phyloP scores from a whole-genome alignment of 2,329 filamentous ascomycete species.

The Ophiobolus disseminans region DNA sequence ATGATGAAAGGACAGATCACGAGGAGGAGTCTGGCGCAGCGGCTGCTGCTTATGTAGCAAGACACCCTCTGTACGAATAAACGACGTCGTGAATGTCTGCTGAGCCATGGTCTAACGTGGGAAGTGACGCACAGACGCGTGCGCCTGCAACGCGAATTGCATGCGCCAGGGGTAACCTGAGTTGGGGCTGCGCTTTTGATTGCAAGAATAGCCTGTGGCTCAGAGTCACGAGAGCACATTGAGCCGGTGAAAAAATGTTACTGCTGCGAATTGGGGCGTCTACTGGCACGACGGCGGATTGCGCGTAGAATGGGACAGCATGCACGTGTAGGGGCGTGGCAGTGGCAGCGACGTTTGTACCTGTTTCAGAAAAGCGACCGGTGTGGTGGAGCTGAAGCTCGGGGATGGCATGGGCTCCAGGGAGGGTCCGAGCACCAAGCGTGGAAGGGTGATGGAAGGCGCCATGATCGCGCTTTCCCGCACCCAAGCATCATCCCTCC shows the following conservation, averaged over 20 bases:
- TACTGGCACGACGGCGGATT: no score
- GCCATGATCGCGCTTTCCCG: no score
- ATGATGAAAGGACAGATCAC: background rate
- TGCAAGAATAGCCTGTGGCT: background rate
- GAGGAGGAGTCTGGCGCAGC: background rate
- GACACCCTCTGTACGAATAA: slow-evolving; percentile 3
- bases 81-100: background rate
- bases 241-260: no score
- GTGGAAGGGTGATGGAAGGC: no score
- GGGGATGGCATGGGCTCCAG: background rate
- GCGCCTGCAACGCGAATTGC: slow-evolving; percentile 2
- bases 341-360: no score
- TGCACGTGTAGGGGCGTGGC: no score
- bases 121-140: slow-evolving; percentile 1
- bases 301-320: no score
- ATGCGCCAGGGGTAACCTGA: background rate
- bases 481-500: no score
- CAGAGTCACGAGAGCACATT: background rate
- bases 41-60: background rate
- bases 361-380: no score
- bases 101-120: background rate
- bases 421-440: no score
- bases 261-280: no score
- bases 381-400: background rate
- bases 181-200: background rate